Conservation (phyloP, 495 filamentous ascomycete genomes). For the Xylaria flabelliformis region DNA sequence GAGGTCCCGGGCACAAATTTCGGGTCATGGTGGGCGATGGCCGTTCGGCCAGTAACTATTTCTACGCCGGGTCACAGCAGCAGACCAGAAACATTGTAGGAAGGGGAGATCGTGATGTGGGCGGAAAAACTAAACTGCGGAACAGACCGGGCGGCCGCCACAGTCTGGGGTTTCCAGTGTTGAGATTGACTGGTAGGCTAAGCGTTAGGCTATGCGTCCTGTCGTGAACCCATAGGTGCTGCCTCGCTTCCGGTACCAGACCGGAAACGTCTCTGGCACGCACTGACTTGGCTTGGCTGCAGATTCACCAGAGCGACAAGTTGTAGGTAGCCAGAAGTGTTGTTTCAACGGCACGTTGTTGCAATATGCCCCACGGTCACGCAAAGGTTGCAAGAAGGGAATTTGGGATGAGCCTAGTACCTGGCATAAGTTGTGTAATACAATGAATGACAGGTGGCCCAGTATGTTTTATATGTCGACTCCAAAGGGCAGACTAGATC, state of each 20-base stretch:
- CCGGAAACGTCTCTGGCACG: background rate
- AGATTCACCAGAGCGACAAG: conserved; percentile 6
- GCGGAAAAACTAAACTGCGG: background rate
- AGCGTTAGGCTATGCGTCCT: conserved; percentile 13
- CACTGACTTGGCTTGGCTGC: conserved; percentile 8
- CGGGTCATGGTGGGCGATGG: background rate
- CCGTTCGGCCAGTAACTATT: background rate
- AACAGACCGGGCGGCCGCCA: conserved; percentile 12
- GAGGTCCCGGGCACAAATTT: background rate
- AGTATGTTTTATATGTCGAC: conserved; percentile 5
- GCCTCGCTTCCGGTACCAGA: conserved; percentile 17
- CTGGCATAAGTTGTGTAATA: conserved; percentile 12
- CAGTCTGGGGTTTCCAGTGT: conserved; percentile 22
- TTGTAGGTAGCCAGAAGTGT: background rate
- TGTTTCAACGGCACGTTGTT: conserved; percentile 13
- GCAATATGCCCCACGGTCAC: background rate
- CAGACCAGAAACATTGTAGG: background rate
- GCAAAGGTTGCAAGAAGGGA: background rate
- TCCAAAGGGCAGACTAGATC: conserved; percentile 5
- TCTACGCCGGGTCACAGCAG: conserved; percentile 13
- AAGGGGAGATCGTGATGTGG: conserved; percentile 9
- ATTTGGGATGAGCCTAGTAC: conserved; percentile 15
- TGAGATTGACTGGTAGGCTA: conserved; percentile 21
- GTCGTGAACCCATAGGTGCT: conserved; percentile 21
- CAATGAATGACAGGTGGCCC: conserved; percentile 2